phyloP scores from a whole-genome alignment of 176 grass and related monocot species.

The Musa schizocarpa region DNA sequence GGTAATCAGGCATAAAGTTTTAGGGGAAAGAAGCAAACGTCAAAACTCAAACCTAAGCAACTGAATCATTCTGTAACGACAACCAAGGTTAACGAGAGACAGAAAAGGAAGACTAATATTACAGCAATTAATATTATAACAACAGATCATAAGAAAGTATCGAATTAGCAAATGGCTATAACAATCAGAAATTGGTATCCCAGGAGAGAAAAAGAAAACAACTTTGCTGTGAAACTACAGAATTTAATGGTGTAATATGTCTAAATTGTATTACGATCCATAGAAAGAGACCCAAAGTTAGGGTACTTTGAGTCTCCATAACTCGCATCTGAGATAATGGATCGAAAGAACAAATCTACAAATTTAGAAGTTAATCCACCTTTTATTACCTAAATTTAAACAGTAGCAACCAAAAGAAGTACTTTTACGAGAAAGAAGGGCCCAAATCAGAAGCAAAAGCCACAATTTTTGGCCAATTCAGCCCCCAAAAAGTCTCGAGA shows the following conservation, averaged over 20 bases:
- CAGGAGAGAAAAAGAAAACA: not conserved
- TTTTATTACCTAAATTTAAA: not conserved
- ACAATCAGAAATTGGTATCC: not conserved
- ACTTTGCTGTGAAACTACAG: not conserved
- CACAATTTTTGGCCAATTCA: not conserved
- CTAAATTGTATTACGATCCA: not conserved
- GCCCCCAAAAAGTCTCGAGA: too few species aligned
- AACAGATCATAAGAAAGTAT: too few species aligned
- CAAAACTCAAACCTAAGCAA: not conserved
- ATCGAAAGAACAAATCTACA: not conserved
- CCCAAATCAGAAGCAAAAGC: constrained; percentile 3
- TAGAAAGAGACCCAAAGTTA: not conserved
- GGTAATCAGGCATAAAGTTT: not conserved
- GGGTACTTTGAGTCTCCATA: not conserved
- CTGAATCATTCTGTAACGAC: not conserved
- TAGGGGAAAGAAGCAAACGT: not conserved
- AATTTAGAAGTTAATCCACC: too few species aligned
- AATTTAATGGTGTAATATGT: too few species aligned
- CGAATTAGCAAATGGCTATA: not conserved
- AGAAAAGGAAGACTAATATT: too few species aligned
- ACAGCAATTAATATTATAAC: too few species aligned
- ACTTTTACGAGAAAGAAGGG: not conserved
- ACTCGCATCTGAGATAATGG: not conserved
- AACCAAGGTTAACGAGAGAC: too few species aligned
- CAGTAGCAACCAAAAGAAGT: not conserved